Evolutionary conservation across 805 yeast genomes (phyloP), one percentile per base, ranked within the genome.

Genomic region (Saccharomycopsis microspora): DNA sequence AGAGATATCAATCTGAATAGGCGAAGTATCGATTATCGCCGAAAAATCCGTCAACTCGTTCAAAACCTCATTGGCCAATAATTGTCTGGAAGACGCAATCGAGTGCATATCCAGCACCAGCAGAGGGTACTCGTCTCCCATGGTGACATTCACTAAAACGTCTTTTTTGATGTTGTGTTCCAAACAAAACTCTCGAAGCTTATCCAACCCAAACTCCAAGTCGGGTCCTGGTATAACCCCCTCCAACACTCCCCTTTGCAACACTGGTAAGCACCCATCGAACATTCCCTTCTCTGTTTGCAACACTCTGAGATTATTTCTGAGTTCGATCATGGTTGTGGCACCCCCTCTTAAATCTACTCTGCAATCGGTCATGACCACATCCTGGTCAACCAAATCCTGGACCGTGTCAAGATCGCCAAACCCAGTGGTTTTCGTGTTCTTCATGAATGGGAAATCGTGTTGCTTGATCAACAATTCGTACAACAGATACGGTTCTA

Each of bases 381-480:
- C 49, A 28, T 43, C 45, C 7, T 39, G 40, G 4, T 48, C 46
- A 3, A 57, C 57, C 30, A 56, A 55, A 4, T 51, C 49, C 1
- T 61, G 58, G 8, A 73, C 67, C 0, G 72, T 58, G 19, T 57
- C 53, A 34, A 60, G 58, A n/a, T 45, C 44, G 9, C 50, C 34
- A 47, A 67, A 66, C 8, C 63, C 64, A 9, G 64, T 66, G 3
- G 62, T 57, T 19, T 56, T 55, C n/a, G 64, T 60, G 48, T 68
- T 70, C 11, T 75, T 70, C 64, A 76, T 62, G 53, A 74, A 76
- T 6, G 82, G 82, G 52, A 70, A 75, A 48, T 74, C 71, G 55
- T 74, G 75, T 45, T 64, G 63, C 41, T 63, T 60, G 39, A 76
- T 67, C 36, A 74, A 54, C 10, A 69, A 60, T 52, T 74, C 80